Percentiles rank a stretch among this genome's conserved stretches.
phyloP scores from a whole-genome alignment of 768 basidiomycete genomes.

The Lactarius vividus region DNA sequence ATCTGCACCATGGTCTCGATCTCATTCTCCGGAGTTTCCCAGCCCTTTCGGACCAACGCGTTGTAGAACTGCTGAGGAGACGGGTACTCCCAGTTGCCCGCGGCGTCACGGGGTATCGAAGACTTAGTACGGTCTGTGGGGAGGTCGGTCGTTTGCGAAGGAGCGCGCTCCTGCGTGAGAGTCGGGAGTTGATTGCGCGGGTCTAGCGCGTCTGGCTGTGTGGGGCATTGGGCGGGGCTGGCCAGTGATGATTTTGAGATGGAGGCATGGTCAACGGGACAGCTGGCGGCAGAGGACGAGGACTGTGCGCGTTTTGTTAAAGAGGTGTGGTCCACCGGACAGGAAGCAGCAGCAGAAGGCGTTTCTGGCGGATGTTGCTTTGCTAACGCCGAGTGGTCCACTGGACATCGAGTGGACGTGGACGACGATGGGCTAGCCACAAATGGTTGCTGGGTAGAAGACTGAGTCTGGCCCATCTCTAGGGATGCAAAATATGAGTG shows the following conservation, averaged over 20 bases:
- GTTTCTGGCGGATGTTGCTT: conserved; percentile 10
- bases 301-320: conserved; percentile 23
- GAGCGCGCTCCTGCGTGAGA: conserved; percentile 67
- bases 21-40: conserved; percentile 96
- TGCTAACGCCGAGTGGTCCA: conserved; percentile 22
- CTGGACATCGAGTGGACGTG: conserved; percentile 26
- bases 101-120: conserved; percentile 74
- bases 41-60: conserved; percentile 92
- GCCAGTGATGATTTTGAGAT: conserved; percentile 14
- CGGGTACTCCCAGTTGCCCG: conserved; percentile 86
- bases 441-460: conserved; percentile 9
- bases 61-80: conserved; percentile 98
- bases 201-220: conserved; percentile 60
- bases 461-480: conserved; percentile 22
- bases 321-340: conserved; percentile 26
- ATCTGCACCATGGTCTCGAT: conserved; percentile 97
- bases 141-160: conserved; percentile 55
- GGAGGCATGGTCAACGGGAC: conserved; percentile 40
- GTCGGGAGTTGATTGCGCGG: conserved; percentile 83
- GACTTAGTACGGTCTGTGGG: conserved; percentile 76
- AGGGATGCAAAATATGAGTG: background rate
- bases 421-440: conserved; percentile 23
- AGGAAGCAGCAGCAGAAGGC: conserved; percentile 27
- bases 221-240: conserved; percentile 53
- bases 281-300: conserved; percentile 33